A percentile compares a stretch with the other conserved stretches of the same genome.
These are phyloP conservation scores for Pyrenochaeta sp. DNA, from an alignment of 2,329 filamentous ascomycete genomes.

Conservation along the genomic window DNA sequence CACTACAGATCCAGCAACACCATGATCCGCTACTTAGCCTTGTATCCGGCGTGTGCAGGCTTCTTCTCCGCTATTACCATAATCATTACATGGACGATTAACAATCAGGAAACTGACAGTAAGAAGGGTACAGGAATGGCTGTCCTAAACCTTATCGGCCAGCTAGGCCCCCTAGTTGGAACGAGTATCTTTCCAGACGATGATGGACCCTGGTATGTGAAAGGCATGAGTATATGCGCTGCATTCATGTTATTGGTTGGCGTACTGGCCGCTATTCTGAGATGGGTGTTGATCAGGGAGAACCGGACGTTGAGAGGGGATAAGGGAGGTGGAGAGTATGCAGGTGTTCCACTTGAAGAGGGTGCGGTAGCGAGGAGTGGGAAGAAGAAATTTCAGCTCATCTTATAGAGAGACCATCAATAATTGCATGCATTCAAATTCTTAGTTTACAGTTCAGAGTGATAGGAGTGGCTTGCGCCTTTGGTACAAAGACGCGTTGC, in stretches of 20 bases:
- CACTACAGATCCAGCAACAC: conserved; percentile 46
- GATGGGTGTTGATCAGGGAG: conserved; percentile 49
- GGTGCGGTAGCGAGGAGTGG: conserved; percentile 17
- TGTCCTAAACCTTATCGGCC: conserved; percentile 81
- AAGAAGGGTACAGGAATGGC: conserved; percentile 80
- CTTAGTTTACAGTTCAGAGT: background rate
- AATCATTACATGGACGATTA: conserved; percentile 87
- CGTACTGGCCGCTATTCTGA: conserved; percentile 53
- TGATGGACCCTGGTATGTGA: conserved; percentile 59
- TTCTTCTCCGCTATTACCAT: conserved; percentile 89
- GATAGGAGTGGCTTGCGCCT: too few relatives aligned
- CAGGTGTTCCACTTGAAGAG: conserved; percentile 38
- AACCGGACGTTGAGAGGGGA: conserved; percentile 26
- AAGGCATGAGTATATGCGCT: conserved; percentile 61
- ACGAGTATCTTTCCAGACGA: conserved; percentile 63
- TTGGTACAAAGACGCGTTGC: too few relatives aligned
- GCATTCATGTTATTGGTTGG: conserved; percentile 59
- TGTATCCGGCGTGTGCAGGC: conserved; percentile 80
- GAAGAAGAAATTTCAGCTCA: conserved; percentile 37
- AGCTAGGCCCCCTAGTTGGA: conserved; percentile 73
- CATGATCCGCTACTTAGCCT: conserved; percentile 71
- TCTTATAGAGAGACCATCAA: conserved; percentile 28
- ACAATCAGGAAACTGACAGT: conserved; percentile 77
- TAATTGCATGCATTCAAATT: background rate
- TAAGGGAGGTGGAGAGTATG: conserved; percentile 28